Conservation (phyloP, 2,329 filamentous ascomycete genomes). For the Claviceps maximensis region DNA sequence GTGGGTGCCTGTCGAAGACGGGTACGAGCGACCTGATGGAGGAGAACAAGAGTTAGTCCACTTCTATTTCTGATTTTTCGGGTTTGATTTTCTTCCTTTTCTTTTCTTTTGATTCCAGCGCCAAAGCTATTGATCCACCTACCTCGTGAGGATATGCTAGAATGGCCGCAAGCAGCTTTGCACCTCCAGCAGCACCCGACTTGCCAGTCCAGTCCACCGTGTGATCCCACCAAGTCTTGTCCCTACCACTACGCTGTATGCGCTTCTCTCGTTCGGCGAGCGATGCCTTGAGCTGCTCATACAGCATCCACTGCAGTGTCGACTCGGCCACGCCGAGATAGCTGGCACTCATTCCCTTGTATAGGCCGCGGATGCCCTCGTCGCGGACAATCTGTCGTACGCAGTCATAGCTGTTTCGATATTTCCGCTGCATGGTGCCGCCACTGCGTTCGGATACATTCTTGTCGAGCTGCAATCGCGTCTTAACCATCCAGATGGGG, state of each 20-base stretch:
- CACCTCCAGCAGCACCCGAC: conserved; percentile 62
- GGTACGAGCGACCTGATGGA: conserved; percentile 58
- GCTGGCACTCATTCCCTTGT: conserved; percentile 81
- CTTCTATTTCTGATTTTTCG: background rate
- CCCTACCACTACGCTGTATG: conserved; percentile 43
- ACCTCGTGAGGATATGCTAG: conserved; percentile 90
- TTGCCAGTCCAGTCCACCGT: conserved; percentile 69
- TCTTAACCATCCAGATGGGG: conserved; percentile 95
- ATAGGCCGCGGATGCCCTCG: conserved; percentile 72
- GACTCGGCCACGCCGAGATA: conserved; percentile 86
- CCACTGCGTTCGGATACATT: conserved; percentile 52
- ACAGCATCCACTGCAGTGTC: conserved; percentile 85
- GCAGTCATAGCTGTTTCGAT: conserved; percentile 82
- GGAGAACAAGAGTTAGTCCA: background rate
- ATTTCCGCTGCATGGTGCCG: conserved; percentile 47
- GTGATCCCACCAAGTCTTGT: conserved; percentile 58
- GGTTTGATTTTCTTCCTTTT: too few relatives aligned
- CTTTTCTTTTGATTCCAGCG: too few relatives aligned
- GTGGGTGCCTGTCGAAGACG: conserved; percentile 74
- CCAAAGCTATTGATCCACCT: conserved; percentile 12
- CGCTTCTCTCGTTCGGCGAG: conserved; percentile 51
- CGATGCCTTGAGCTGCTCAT: conserved; percentile 79
- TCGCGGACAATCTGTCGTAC: conserved; percentile 66
- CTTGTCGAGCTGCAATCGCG: conserved; percentile 81
- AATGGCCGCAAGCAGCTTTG: conserved; percentile 75